Evolutionary conservation across 768 basidiomycete species (phyloP).

Genomic region (Tylopilus rubrobrunneus): DNA sequence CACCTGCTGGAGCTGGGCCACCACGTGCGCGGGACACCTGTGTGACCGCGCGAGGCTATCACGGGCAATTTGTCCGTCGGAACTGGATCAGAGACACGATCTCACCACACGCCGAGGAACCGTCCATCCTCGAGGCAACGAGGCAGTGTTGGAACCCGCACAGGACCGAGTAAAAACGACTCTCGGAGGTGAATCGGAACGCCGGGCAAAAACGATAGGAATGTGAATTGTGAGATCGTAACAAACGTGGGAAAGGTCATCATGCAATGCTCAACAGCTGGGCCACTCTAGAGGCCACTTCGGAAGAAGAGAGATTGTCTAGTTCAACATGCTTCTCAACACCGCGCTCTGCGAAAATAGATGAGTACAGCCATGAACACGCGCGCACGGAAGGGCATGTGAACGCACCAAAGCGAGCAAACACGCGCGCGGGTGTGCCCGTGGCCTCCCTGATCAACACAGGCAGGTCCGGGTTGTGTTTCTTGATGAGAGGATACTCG

Average conservation of each 20-base stretch:
- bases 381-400: conserved; percentile 8
- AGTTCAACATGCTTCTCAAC: conserved; percentile 78
- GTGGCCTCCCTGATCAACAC: conserved; percentile 76
- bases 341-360: conserved; percentile 56
- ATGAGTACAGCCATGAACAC: conserved; percentile 15
- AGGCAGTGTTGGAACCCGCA: conserved; percentile 11
- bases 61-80: conserved; percentile 3
- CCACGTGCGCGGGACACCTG: conserved; percentile 1
- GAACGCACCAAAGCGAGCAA: conserved; percentile 79
- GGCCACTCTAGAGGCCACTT: conserved; percentile 69
- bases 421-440: conserved; percentile 76
- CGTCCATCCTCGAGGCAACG: conserved; percentile 21
- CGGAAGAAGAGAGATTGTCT: conserved; percentile 66
- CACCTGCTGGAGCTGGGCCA: too few species aligned
- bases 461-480: conserved; percentile 83
- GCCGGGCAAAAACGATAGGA: not conserved
- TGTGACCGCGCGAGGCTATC: conserved; percentile 1
- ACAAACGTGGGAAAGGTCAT: conserved; percentile 1
- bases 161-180: not conserved
- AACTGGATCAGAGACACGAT: conserved; percentile 16
- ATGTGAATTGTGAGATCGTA: conserved; percentile 7
- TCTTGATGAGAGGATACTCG: conserved; percentile 71
- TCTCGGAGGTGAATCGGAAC: not conserved
- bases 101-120: conserved; percentile 11
- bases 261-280: conserved; percentile 47